Percentiles rank a stretch among this genome's conserved stretches.
Conservation (phyloP, 257 asterid species). For the Voacanga thouarsii region DNA sequence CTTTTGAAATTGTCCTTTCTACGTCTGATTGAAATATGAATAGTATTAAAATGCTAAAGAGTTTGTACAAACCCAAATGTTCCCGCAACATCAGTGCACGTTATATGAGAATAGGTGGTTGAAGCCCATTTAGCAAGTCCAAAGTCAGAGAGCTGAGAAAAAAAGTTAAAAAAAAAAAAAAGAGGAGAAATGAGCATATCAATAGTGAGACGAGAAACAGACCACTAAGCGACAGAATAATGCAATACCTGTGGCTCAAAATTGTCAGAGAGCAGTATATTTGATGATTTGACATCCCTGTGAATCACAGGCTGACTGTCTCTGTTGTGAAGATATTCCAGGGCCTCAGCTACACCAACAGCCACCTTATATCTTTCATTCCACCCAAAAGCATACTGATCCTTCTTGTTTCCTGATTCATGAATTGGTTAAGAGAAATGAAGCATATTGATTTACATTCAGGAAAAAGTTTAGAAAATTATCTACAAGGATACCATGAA, state of each 20-base stretch:
- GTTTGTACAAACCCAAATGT: conserved; percentile 72
- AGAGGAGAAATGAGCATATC: neutral
- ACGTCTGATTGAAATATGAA: conserved; percentile 1
- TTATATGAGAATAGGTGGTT: conserved; percentile 60
- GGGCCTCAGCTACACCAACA: conserved; percentile 90
- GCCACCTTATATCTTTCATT: conserved; percentile 74
- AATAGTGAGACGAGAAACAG: neutral
- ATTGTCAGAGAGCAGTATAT: conserved; percentile 75
- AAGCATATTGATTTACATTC: neutral
- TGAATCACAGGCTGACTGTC: conserved; percentile 75
- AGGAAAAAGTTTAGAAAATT: neutral
- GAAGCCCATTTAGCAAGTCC: conserved; percentile 98
- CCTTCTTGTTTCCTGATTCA: conserved; percentile 53
- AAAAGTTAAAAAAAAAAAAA: neutral
- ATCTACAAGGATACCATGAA: conserved; percentile 51
- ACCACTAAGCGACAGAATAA: neutral
- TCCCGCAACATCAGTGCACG: conserved; percentile 87
- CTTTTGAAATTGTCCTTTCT: neutral
- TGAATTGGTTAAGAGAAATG: neutral
- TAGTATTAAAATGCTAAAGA: conserved; percentile 15
- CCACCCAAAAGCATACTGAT: conserved; percentile 61
- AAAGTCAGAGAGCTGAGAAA: conserved; percentile 81
- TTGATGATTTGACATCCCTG: conserved; percentile 92
- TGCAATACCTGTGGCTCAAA: conserved; percentile 85
- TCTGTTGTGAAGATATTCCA: conserved; percentile 79